Evolutionary conservation across 129 eudicot species (phyloP), one percentile per base, ranked within the genome.

Genomic region (Pittosporum tobira): DNA sequence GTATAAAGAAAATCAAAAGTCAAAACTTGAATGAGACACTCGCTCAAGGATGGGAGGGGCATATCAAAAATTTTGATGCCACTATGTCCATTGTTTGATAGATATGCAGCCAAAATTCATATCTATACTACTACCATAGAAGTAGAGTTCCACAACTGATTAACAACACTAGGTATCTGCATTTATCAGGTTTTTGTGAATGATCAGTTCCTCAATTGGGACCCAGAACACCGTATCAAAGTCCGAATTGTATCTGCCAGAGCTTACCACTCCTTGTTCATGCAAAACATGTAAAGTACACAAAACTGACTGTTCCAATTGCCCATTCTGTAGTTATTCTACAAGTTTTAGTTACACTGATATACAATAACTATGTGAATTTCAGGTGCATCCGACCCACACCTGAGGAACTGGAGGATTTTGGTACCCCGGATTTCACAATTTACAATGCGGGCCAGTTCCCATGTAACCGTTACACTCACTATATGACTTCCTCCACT

Each of bases 341-440:
- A n/a, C n/a, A n/a, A n/a, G n/a, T n/a, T n/a, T n/a, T n/a, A n/a
- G n/a, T n/a, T n/a, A n/a, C n/a, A n/a, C n/a, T n/a, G n/a, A n/a
- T 70, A n/a, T n/a, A 68, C 73, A 73, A 82, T 86, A 87, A 87
- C 83, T 76, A 81, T 78, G 79, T 81, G 78, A 84, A 85, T 89
- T 69, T 63, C 94, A 91, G 99, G 99, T 91, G 99, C 73, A 91
- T 91, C 80, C 94, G 99, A 79, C 99, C 99, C 79, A 86, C 84
- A 68, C 75, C 90, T 26, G 94, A 91, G 81, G 99, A 91, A 80
- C 96, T 91, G 81, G 99, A 86, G 96, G 72, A 77, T 66, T 91
- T 91, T 22, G 96, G 96, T 69, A 87, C 96, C 74, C 96, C 96
- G 65, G 99, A 91, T 82, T 91, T 91, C 96, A 91, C 96, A 47